Base-by-base conservation (phyloP, 2,329 filamentous ascomycete genomes). In the Neonectria magnoliae region DNA sequence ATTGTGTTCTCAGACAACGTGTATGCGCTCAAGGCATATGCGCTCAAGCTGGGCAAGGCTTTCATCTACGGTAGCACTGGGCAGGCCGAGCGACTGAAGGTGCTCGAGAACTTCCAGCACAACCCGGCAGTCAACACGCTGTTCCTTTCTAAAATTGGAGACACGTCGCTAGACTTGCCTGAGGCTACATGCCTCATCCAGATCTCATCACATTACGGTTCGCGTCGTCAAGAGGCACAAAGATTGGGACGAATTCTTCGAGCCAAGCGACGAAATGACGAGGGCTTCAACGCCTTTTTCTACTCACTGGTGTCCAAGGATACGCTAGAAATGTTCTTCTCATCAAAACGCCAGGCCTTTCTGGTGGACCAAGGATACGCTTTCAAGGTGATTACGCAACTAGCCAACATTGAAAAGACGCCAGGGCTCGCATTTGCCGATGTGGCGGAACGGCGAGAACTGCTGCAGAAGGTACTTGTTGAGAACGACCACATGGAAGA, bases 1-100 rank as follows among this genome's bases (percentile, higher is more conserved):
- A 98, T 98, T 68, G 95, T 99, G 47, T 98, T 98, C 78, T 97
- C 94, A 0, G 96, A 99, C 78, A 98, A 98, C 71, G 93, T 99
- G 44, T 98, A 96, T 75, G 95, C 96, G 0, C 83, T 99, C 31
- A 88, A 95, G 71, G 88, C 90, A 44, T 97, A 98, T 75, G 94
- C 96, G 4, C 84, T 89, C 27, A 95, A 94, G 71, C 83, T 98
- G 41, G 87, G 88, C 52, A 98, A 97, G 77, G 91, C 93, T 0
- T 98, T 91, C 77, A 97, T 99, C 71, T 97, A 93, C 73, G 96
- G 96, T 55, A 92, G 90, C 62, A 99, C 96, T 0, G 88, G 89
- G 22, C 93, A 98, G 74, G 85, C 87, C 16, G 96, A 98, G 80
- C 93, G 96, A 31, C 88, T 97, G 75, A 87, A 89, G 27, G 94